Percentiles rank a stretch among this genome's conserved stretches.
These are phyloP conservation scores for Phytomonas serpens DNA, from an alignment of 208 protist genomes.

Conservation along the genomic window DNA sequence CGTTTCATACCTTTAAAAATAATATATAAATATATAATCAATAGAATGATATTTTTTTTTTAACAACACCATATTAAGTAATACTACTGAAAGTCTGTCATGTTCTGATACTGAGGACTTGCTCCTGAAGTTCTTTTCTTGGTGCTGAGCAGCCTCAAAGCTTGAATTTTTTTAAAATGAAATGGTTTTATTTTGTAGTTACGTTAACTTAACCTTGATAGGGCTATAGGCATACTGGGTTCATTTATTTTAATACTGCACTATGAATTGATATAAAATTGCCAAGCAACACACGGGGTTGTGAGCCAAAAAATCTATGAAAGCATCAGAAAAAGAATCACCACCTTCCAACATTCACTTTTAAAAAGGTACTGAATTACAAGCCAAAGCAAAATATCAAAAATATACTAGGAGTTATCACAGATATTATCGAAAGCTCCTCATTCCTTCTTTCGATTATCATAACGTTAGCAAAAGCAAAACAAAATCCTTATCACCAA, in stretches of 20 bases:
- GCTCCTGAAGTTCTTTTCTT: neutral
- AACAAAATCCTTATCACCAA: neutral
- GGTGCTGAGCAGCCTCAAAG: neutral
- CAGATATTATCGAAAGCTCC: neutral
- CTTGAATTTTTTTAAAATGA: neutral
- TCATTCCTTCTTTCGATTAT: neutral
- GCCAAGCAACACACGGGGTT: neutral
- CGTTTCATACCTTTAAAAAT: neutral
- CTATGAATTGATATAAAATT: neutral
- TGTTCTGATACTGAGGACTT: neutral
- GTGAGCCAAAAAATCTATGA: neutral
- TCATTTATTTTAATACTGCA: neutral
- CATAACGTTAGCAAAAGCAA: neutral
- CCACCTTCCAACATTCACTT: neutral
- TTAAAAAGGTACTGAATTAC: too few relatives aligned
- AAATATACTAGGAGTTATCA: too few relatives aligned
- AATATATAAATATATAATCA: constrained; percentile 4
- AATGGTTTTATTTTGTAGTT: neutral
- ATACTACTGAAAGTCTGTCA: neutral
- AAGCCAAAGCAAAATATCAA: too few relatives aligned
- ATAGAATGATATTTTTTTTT: neutral
- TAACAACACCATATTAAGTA: neutral
- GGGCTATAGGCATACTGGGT: neutral
- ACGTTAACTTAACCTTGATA: neutral
- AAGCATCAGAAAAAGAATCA: neutral